These are phyloP conservation scores for Venturia effusa DNA, from an alignment of 2,329 filamentous ascomycete species.

Conservation along the genomic window DNA sequence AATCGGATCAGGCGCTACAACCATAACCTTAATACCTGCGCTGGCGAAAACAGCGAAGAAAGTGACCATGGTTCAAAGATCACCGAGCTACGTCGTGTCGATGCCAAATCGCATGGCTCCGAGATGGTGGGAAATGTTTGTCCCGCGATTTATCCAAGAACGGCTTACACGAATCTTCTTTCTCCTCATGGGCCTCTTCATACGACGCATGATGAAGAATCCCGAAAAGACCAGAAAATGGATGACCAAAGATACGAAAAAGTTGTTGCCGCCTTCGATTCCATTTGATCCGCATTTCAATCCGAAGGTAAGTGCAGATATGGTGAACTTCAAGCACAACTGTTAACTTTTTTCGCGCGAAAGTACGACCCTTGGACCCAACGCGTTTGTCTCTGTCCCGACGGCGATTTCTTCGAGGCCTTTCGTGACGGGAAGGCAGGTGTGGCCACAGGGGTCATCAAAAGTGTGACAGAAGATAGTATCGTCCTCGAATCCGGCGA, in stretches of 20 bases:
- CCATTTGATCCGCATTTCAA: conserved; percentile 35
- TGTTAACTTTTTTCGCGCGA: too few species aligned
- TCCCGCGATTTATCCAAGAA: conserved; percentile 20
- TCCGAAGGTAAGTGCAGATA: too few species aligned
- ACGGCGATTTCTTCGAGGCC: conserved; percentile 47
- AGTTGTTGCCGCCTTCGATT: conserved; percentile 39
- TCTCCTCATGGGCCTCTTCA: conserved; percentile 37
- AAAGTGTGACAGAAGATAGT: conserved; percentile 36
- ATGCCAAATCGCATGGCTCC: conserved; percentile 24
- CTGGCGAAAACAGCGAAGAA: conserved; percentile 53
- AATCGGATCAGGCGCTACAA: conserved; percentile 72
- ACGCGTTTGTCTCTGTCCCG: conserved; percentile 57
- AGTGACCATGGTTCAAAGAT: conserved; percentile 74
- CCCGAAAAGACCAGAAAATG: conserved; percentile 38
- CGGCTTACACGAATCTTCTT: conserved; percentile 41
- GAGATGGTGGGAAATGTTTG: neutral
- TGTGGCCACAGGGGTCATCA: conserved; percentile 45
- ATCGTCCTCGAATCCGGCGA: conserved; percentile 24
- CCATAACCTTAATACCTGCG: conserved; percentile 63
- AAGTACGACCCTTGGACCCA: conserved; percentile 53
- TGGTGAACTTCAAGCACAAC: too few species aligned
- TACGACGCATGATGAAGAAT: conserved; percentile 41
- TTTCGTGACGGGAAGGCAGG: conserved; percentile 40
- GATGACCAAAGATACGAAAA: conserved; percentile 35
- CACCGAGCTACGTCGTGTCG: conserved; percentile 57